Evolutionary conservation across 306 rosid species (phyloP).

Genomic region (Medicago truncatula): DNA sequence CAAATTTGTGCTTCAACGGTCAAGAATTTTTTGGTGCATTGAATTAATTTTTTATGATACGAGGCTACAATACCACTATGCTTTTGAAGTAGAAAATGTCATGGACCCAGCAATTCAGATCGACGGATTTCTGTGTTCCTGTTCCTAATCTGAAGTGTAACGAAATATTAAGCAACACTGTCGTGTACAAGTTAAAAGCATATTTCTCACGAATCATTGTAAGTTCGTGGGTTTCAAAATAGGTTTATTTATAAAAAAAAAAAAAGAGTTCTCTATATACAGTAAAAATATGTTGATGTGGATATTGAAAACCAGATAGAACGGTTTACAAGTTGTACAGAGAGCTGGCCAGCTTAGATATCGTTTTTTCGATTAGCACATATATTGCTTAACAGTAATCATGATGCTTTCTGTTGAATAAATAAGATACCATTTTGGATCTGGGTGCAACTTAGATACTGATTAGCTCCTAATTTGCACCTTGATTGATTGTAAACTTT

Average conservation of each 20-base stretch:
- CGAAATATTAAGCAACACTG: conserved; percentile 20
- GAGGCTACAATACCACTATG: background rate
- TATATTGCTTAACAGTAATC: background rate
- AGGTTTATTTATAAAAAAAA: background rate
- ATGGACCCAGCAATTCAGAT: conserved; percentile 19
- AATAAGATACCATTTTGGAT: background rate
- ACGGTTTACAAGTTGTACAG: conserved; percentile 26
- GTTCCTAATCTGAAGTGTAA: background rate
- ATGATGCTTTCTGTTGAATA: background rate
- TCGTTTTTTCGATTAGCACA: background rate
- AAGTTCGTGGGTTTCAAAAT: conserved; percentile 11
- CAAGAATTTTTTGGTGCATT: conserved; percentile 25
- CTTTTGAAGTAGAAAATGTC: conserved; percentile 15
- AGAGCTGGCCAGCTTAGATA: background rate
- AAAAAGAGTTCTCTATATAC: background rate
- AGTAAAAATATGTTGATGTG: background rate
- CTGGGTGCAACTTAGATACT: conserved; percentile 1
- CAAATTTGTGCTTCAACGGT: conserved; percentile 3
- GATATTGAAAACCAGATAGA: background rate
- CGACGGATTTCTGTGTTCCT: background rate
- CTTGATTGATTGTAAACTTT: conserved; percentile 14
- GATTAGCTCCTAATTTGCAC: conserved; percentile 22
- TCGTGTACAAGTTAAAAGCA: conserved; percentile 21
- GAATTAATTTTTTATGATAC: conserved; percentile 16
- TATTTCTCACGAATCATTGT: background rate